These are phyloP conservation scores for Emmonsiellopsis sp. DNA, from an alignment of 2,329 filamentous ascomycete species.

Conservation along the genomic window DNA sequence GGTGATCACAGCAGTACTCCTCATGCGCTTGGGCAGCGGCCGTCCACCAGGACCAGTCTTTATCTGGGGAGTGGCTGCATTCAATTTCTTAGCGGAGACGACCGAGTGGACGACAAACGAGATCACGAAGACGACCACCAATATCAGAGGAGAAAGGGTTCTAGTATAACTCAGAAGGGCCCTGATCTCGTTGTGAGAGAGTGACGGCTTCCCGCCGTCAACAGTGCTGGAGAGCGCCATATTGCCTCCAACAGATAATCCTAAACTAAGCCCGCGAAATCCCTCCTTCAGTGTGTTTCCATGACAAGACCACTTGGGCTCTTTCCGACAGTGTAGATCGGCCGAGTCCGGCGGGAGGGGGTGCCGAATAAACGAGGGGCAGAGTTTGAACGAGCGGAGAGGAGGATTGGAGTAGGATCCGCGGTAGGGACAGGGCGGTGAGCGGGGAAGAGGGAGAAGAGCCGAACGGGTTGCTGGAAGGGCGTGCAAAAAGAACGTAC, in stretches of 20 bases:
- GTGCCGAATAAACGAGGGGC: background rate
- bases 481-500: background rate
- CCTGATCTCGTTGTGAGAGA: constrained; percentile 31
- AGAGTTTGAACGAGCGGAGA: background rate
- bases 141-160: constrained; percentile 53
- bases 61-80: constrained; percentile 37
- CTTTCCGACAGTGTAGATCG: background rate
- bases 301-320: constrained; percentile 6
- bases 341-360: background rate
- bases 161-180: constrained; percentile 40
- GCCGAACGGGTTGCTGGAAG: no score
- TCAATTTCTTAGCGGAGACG: constrained; percentile 40
- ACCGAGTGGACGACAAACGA: constrained; percentile 55
- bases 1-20: constrained; percentile 40
- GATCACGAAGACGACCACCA: constrained; percentile 54
- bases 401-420: background rate
- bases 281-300: constrained; percentile 6
- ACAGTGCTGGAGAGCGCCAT: constrained; percentile 4
- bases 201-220: constrained; percentile 7
- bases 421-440: no score
- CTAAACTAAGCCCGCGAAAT: background rate
- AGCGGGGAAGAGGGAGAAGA: background rate
- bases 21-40: constrained; percentile 61
- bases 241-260: constrained; percentile 13
- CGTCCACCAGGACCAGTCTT: constrained; percentile 77